Conservation (phyloP, 148 eudicot genomes). For the Vaccinium macrocarpon region DNA sequence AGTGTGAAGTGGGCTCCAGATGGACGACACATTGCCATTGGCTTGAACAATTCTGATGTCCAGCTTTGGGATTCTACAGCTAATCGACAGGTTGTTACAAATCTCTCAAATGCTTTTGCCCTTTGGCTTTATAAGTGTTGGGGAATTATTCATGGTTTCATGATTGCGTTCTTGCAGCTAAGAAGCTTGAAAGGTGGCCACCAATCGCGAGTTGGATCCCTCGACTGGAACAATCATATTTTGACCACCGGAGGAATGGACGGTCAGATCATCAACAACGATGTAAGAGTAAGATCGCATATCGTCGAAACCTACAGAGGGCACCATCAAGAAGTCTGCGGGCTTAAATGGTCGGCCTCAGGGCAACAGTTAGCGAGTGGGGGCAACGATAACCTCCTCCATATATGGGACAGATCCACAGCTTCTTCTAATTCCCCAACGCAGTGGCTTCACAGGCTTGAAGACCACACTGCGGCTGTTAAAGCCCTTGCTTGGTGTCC, state of each 20-base stretch:
- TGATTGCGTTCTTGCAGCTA: conserved; percentile 35
- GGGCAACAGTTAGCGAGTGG: conserved; percentile 90
- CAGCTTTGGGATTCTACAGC: conserved; percentile 90
- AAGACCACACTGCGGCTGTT: conserved; percentile 94
- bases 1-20: conserved; percentile 98
- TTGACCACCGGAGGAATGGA: conserved; percentile 90
- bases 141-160: not conserved
- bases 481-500: conserved; percentile 98
- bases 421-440: conserved; percentile 69
- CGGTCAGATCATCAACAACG: conserved; percentile 68
- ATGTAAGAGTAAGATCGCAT: conserved; percentile 62
- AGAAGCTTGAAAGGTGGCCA: conserved; percentile 81
- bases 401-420: conserved; percentile 77
- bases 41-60: conserved; percentile 76
- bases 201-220: conserved; percentile 66
- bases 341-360: conserved; percentile 86
- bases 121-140: conserved; percentile 25
- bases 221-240: conserved; percentile 88
- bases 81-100: conserved; percentile 51
- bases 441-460: conserved; percentile 83
- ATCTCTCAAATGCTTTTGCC: conserved; percentile 10
- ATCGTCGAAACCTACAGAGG: conserved; percentile 72
- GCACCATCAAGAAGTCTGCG: conserved; percentile 85
- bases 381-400: conserved; percentile 81
- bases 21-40: conserved; percentile 79